Conservation (phyloP, 306 rosid genomes). For the Cotoneaster glaucophyllus region DNA sequence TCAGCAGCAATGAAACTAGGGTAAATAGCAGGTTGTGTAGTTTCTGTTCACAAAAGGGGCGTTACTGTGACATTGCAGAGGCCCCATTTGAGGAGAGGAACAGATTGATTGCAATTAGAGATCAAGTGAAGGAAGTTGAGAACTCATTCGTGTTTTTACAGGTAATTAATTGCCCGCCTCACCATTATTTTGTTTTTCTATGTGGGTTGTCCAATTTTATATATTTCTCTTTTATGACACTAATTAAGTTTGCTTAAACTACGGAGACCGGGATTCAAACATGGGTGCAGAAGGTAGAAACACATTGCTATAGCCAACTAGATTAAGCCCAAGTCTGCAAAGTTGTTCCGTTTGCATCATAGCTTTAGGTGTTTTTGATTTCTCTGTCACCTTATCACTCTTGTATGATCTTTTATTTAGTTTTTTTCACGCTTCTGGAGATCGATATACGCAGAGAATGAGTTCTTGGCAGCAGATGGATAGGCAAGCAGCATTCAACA, state of each 20-base stretch:
- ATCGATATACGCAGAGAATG: conserved; percentile 11
- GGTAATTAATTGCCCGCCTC: conserved; percentile 8
- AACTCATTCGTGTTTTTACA: conserved; percentile 20
- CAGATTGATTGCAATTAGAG: conserved; percentile 21
- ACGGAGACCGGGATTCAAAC: not conserved
- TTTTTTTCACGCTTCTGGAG: not conserved
- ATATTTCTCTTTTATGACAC: not conserved
- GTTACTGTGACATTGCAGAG: conserved; percentile 14
- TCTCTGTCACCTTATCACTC: not conserved
- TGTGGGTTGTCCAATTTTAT: not conserved
- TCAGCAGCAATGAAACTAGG: conserved; percentile 1
- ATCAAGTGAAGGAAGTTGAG: conserved; percentile 24
- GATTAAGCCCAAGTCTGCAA: not conserved
- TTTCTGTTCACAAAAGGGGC: conserved; percentile 18
- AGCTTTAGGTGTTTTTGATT: not conserved
- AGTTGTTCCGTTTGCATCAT: not conserved
- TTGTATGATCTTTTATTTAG: not conserved
- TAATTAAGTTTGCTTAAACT: not conserved
- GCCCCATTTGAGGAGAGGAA: conserved; percentile 24
- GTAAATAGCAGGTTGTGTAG: conserved; percentile 21
- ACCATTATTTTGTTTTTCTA: not conserved
- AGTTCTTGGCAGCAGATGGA: conserved; percentile 17
- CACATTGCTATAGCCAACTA: not conserved
- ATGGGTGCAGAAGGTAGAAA: not conserved
- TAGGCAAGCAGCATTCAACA: conserved; percentile 14